These are phyloP conservation scores for Fusarium multiceps DNA, from an alignment of 2,329 filamentous ascomycete genomes.

Conservation along the genomic window DNA sequence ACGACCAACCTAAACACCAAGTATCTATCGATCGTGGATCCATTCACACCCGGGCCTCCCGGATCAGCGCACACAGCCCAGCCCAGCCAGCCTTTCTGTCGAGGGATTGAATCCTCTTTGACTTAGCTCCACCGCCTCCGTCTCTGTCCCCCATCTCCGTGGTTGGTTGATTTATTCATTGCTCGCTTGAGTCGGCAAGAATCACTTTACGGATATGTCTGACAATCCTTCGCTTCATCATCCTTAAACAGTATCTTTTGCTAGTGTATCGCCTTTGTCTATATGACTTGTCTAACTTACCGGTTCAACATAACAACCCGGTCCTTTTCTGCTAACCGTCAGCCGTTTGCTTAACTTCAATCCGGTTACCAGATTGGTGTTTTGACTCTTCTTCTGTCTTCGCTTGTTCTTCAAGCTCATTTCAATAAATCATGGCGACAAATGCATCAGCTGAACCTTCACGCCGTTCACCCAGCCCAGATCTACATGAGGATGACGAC, in stretches of 20 bases:
- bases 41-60: slow-evolving; percentile 43
- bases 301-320: slow-evolving; percentile 20
- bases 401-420: background rate
- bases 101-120: slow-evolving; percentile 16
- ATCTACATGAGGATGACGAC: slow-evolving; percentile 34
- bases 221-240: slow-evolving; percentile 16
- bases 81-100: slow-evolving; percentile 9
- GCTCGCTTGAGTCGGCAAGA: slow-evolving; percentile 24
- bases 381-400: background rate
- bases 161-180: slow-evolving; percentile 8
- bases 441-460: slow-evolving; percentile 10
- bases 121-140: slow-evolving; percentile 40
- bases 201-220: slow-evolving; percentile 19
- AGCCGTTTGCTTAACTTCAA: background rate
- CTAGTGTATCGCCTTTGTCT: slow-evolving; percentile 3
- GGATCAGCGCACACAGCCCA: slow-evolving; percentile 39
- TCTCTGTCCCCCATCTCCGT: slow-evolving; percentile 1
- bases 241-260: slow-evolving; percentile 22
- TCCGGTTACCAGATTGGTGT: background rate
- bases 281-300: background rate
- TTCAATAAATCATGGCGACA: slow-evolving; percentile 24
- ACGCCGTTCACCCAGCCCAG: slow-evolving; percentile 7
- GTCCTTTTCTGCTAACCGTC: slow-evolving; percentile 9
- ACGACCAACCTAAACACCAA: slow-evolving; percentile 34
- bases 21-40: slow-evolving; percentile 35